Conservation (phyloP, 2,329 filamentous ascomycete genomes). For the Trichoderma sp. region DNA sequence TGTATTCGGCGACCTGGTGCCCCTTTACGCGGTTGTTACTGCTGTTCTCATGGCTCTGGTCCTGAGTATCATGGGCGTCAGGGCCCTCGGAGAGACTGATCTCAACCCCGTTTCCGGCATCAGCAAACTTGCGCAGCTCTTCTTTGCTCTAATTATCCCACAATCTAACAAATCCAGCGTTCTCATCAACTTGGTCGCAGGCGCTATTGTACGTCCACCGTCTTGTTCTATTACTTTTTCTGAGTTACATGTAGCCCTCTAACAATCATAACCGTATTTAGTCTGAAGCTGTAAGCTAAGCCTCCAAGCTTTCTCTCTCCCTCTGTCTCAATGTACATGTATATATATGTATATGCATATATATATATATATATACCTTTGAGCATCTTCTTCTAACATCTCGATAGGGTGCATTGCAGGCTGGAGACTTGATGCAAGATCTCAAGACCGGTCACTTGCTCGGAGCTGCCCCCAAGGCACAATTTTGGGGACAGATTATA, state of each 20-base stretch:
- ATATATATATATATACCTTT: no score
- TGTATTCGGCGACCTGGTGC: conserved; percentile 82
- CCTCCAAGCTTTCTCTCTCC: not conserved
- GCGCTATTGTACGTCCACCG: conserved; percentile 65
- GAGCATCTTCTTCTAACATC: conserved; percentile 25
- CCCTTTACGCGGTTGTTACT: conserved; percentile 72
- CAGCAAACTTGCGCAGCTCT: conserved; percentile 91
- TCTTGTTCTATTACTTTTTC: not conserved
- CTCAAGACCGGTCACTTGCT: conserved; percentile 94
- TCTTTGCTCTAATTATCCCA: conserved; percentile 90
- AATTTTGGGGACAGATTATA: conserved; percentile 96
- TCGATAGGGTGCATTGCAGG: conserved; percentile 75
- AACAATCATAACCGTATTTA: conserved; percentile 29
- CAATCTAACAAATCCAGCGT: conserved; percentile 79
- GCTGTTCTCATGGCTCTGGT: conserved; percentile 85
- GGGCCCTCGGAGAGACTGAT: conserved; percentile 79
- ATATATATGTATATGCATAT: no score
- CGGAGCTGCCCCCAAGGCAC: conserved; percentile 87
- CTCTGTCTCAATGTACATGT: no score
- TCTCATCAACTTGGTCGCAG: conserved; percentile 93
- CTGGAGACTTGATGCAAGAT: conserved; percentile 95
- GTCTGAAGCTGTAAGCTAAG: conserved; percentile 46
- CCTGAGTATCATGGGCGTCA: conserved; percentile 73
- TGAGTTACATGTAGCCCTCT: not conserved
- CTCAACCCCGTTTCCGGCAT: conserved; percentile 96